Base-by-base conservation (phyloP, 768 basidiomycete genomes). In the Russula olivacea region DNA sequence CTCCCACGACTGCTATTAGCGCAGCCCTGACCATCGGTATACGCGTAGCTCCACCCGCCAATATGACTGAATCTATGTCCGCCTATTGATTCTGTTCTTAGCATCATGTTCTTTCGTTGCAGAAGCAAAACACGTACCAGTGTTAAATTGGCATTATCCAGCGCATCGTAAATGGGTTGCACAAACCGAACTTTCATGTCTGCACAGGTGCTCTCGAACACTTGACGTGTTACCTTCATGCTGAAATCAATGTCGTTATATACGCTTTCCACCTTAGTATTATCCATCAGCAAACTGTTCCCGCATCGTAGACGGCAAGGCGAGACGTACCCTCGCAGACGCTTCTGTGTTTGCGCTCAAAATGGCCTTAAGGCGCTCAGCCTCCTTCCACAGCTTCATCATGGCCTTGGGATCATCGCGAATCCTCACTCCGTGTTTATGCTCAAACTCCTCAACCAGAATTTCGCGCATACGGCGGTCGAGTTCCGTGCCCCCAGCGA, bases 381-480 rank as follows among this genome's bases (percentile, higher is more conserved):
- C 92, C 74, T 99, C 97, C 72, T 95, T 96, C 84, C 91, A 89
- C 7, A 98, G 76, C 74, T 95, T 96, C 5, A 91, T 89, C 87
- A 97, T 89, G 1, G 88, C 95, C 59, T 86, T 81, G 71, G 85
- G 84, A 70, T 95, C 91, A 66, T 78, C 77, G 32, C 83, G 81
- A 41, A 93, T 81, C 65, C 87, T 84, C 72, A 75, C 81, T 68
- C 83, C 83, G 63, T 88, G 78, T 74, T 88, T 89, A 55, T 77
- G 72, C 70, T 88, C 83, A 74, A 98, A 97, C 56, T 81, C 81
- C 54, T 82, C 82, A 30, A 88, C 76, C 57, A 99, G 80, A 56
- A 94, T 81, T 38, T 96, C 88, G 62, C 92, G 82, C 68, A 98
- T 72, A 28, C 89, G 82, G 48, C 85, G 81, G 72, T 98, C 93